Conservation (phyloP, 352 stramenopile genomes). For the Globisporangium apiculatum region DNA sequence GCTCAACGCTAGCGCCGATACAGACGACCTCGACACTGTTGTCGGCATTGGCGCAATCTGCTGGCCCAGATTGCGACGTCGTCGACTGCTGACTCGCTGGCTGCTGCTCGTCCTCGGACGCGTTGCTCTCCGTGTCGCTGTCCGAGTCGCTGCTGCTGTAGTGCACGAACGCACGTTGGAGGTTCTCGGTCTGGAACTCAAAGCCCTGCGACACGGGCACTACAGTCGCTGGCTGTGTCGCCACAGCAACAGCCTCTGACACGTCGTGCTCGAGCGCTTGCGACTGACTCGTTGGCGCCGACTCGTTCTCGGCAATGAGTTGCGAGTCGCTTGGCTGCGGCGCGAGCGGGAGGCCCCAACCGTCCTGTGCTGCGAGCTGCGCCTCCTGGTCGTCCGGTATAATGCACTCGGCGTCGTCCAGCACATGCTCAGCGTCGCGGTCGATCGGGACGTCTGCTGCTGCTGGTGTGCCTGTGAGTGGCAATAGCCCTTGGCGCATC, state of each 20-base stretch:
- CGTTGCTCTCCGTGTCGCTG: slow-evolving; percentile 40
- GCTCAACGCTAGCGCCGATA: no score
- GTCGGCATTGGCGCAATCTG: not conserved
- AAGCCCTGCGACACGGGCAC: slow-evolving; percentile 25
- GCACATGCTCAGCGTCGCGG: slow-evolving; percentile 34
- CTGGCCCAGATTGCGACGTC: not conserved
- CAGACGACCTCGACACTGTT: no score
- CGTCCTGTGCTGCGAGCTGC: slow-evolving; percentile 45
- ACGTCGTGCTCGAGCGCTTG: slow-evolving; percentile 13
- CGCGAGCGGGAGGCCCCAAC: slow-evolving; percentile 22
- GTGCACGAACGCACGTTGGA: slow-evolving; percentile 40
- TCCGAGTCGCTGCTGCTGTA: slow-evolving; percentile 12
- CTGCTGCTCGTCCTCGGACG: not conserved
- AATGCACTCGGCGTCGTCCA: slow-evolving; percentile 50
- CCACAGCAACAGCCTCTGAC: not conserved
- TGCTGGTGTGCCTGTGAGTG: not conserved
- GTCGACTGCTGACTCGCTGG: not conserved
- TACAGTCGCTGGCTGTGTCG: slow-evolving; percentile 1
- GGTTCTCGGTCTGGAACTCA: slow-evolving; percentile 43
- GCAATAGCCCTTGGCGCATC: slow-evolving; percentile 31
- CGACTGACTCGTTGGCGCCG: slow-evolving; percentile 19
- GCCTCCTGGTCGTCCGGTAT: slow-evolving; percentile 59
- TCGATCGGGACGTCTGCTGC: not conserved
- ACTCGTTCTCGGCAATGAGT: slow-evolving; percentile 61
- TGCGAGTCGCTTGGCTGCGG: slow-evolving; percentile 45